Conservation (phyloP, 2,329 filamentous ascomycete genomes). For the Phyllosticta capitalensis region DNA sequence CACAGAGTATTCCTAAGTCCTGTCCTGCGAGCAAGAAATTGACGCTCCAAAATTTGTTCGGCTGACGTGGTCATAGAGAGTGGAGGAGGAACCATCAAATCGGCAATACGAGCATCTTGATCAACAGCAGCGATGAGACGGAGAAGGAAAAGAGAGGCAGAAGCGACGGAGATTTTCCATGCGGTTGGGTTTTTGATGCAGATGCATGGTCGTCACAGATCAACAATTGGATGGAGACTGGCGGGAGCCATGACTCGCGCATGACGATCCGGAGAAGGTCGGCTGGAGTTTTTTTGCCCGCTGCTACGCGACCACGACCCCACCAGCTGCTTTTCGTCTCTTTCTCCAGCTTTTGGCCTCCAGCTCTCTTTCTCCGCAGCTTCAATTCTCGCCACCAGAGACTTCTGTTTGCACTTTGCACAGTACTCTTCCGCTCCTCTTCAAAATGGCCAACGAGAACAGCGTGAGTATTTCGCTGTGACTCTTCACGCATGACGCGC, state of each 20-base stretch:
- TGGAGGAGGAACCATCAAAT: not conserved
- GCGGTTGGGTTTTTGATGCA: not conserved
- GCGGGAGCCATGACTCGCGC: conserved; percentile 4
- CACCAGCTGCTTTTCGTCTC: conserved; percentile 7
- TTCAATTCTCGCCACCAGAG: not conserved
- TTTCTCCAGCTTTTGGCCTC: not conserved
- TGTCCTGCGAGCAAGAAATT: too few species aligned
- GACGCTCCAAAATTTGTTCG: not conserved
- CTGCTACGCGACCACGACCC: conserved; percentile 1
- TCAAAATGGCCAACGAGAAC: conserved; percentile 5
- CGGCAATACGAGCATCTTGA: not conserved
- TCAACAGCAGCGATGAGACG: not conserved
- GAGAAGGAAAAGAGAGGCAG: not conserved
- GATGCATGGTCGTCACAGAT: not conserved
- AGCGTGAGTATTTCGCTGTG: conserved; percentile 5
- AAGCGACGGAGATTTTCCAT: not conserved
- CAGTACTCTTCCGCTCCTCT: not conserved
- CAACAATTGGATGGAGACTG: not conserved
- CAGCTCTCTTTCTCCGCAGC: not conserved
- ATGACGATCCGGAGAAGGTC: conserved; percentile 10
- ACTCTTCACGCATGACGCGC: not conserved
- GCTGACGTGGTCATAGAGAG: not conserved
- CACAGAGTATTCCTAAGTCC: too few species aligned
- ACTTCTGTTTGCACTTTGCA: not conserved
- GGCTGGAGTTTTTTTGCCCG: conserved; percentile 1